phyloP scores from a whole-genome alignment of 148 eudicot species.

The Chenopodium suecicum region DNA sequence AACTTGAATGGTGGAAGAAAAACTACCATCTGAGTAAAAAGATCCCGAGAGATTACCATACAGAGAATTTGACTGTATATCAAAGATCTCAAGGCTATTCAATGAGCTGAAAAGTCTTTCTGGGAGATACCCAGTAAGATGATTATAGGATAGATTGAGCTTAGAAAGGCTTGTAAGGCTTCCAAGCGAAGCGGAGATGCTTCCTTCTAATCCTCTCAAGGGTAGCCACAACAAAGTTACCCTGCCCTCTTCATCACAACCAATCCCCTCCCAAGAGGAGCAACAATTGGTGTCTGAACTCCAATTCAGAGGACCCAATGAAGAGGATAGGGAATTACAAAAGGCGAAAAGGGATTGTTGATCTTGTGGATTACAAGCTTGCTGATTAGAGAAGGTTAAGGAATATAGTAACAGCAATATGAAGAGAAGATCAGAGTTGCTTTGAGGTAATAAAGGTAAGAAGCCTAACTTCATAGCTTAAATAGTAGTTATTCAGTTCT shows the following conservation, averaged over 20 bases:
- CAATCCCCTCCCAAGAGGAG: constrained; percentile 62
- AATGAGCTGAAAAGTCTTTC: constrained; percentile 45
- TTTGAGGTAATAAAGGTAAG: constrained; percentile 1
- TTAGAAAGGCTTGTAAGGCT: constrained; percentile 48
- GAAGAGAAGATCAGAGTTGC: background rate
- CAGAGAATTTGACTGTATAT: constrained; percentile 19
- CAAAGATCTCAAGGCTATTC: constrained; percentile 44
- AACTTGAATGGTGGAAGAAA: constrained; percentile 18
- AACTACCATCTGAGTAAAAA: background rate
- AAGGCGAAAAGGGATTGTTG: constrained; percentile 47
- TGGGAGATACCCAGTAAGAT: constrained; percentile 56
- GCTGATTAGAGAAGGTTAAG: constrained; percentile 32
- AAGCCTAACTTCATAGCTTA: background rate
- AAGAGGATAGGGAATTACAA: constrained; percentile 27
- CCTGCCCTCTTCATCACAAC: constrained; percentile 42
- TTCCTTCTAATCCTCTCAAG: constrained; percentile 45
- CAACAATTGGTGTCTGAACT: constrained; percentile 49
- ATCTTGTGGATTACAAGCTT: constrained; percentile 50
- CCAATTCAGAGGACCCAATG: constrained; percentile 51
- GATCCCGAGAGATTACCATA: constrained; percentile 10
- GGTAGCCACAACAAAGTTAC: constrained; percentile 55
- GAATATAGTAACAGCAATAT: constrained; percentile 3
- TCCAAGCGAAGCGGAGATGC: constrained; percentile 38
- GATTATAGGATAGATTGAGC: constrained; percentile 66
- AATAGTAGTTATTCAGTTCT: background rate